Evolutionary conservation across 2,329 filamentous ascomycete species (phyloP).

Genomic region (Aspergillus sp.): DNA sequence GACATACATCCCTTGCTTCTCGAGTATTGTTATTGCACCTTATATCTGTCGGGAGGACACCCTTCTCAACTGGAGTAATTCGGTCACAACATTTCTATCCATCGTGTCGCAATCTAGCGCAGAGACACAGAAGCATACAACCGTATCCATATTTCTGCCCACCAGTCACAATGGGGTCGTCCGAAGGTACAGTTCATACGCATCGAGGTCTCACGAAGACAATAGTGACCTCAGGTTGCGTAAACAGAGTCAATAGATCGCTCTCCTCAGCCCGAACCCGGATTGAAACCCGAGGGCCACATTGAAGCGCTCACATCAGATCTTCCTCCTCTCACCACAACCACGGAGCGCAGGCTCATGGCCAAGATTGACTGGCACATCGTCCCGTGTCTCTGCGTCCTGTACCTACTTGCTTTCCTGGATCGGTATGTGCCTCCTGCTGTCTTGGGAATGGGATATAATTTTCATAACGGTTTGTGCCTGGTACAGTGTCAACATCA

Average conservation of each 20-base stretch:
- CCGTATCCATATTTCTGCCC: background rate
- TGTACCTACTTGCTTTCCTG: constrained; percentile 71
- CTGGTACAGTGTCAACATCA: constrained; percentile 68
- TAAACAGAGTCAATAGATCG: constrained; percentile 3
- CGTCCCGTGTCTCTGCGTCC: constrained; percentile 70
- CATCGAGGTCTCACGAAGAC: background rate
- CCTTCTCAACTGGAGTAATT: background rate
- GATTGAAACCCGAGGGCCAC: constrained; percentile 27
- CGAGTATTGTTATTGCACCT: background rate
- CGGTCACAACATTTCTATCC: background rate
- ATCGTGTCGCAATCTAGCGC: background rate
- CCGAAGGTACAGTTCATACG: constrained; percentile 5
- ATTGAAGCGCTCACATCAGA: constrained; percentile 20
- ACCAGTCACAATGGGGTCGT: background rate
- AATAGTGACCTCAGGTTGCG: background rate
- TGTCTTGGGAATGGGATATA: background rate
- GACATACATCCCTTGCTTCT: background rate
- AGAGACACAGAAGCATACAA: background rate
- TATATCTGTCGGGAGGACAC: background rate
- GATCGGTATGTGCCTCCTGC: constrained; percentile 45
- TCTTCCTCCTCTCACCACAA: constrained; percentile 37
- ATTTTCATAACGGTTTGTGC: constrained; percentile 11
- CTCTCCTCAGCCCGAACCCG: background rate
- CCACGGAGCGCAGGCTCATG: constrained; percentile 64
- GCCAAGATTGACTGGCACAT: constrained; percentile 70